Conservation (phyloP, 345 rosid genomes). For the Xanthoceras sorbifolium region DNA sequence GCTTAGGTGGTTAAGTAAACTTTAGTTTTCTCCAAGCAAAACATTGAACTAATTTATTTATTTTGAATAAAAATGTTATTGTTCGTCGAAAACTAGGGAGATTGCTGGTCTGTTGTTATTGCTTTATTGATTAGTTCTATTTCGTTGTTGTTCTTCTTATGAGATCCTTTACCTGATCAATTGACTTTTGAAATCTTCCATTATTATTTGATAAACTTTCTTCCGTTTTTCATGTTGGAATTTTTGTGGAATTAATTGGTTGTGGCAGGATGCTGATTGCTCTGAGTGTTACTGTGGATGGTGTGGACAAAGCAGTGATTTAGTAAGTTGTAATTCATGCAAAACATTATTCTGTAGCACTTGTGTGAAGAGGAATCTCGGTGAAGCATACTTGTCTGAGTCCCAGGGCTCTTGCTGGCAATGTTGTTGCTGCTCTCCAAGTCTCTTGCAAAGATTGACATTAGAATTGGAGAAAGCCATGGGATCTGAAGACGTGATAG, state of each 20-base stretch:
- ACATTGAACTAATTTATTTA: background rate
- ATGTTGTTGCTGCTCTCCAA: conserved; percentile 86
- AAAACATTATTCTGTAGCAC: conserved; percentile 63
- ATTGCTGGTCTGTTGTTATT: background rate
- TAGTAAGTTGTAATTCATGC: conserved; percentile 81
- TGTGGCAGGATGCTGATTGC: conserved; percentile 65
- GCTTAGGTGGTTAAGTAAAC: background rate
- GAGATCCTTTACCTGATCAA: background rate
- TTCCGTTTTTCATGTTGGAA: conserved; percentile 11
- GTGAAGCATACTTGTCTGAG: conserved; percentile 68
- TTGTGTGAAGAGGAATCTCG: conserved; percentile 79
- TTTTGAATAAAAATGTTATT: background rate
- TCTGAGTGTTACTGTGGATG: conserved; percentile 80
- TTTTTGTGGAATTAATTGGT: conserved; percentile 23
- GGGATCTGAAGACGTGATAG: conserved; percentile 37
- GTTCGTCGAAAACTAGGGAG: background rate
- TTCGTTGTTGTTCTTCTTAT: background rate
- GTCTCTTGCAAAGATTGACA: conserved; percentile 62
- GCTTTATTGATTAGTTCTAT: background rate
- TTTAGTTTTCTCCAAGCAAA: background rate
- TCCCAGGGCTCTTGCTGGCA: conserved; percentile 74
- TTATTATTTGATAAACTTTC: background rate
- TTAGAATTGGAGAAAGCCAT: conserved; percentile 73
- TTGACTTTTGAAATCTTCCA: background rate
- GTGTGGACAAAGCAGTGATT: conserved; percentile 75